Percentiles rank a stretch among this genome's conserved stretches.
Conservation (phyloP, 1,139 yeast genomes). For the Geotrichum carabidarum region DNA sequence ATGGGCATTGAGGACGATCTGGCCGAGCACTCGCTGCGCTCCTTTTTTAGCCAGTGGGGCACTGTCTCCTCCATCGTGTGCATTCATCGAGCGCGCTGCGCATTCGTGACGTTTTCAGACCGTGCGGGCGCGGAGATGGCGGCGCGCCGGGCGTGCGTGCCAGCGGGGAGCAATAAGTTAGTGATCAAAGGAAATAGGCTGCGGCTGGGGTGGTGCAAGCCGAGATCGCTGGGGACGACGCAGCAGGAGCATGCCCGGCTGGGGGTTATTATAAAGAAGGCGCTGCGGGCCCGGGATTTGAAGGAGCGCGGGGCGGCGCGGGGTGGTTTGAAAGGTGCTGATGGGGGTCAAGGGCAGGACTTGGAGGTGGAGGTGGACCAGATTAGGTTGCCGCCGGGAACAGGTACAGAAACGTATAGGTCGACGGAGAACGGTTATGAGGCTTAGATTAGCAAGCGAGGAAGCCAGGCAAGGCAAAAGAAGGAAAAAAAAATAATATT, state of each 20-base stretch:
- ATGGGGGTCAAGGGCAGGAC: background rate
- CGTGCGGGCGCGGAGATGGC: constrained; percentile 53
- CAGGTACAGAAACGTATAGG: background rate
- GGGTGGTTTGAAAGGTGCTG: background rate
- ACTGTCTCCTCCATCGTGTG: constrained; percentile 47
- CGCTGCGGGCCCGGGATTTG: constrained; percentile 47
- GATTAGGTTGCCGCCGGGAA: constrained; percentile 1
- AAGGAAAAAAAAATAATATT: background rate
- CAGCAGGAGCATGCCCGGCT: constrained; percentile 34
- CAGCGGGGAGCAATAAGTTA: constrained; percentile 36
- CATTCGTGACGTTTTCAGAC: constrained; percentile 51
- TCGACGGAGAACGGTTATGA: background rate
- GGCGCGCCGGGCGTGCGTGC: constrained; percentile 36
- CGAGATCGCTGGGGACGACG: constrained; percentile 44
- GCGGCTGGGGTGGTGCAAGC: constrained; percentile 64
- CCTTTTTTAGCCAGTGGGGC: constrained; percentile 46
- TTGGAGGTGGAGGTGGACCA: constrained; percentile 3
- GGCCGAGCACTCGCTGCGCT: constrained; percentile 57
- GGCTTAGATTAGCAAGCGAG: background rate
- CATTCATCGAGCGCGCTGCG: constrained; percentile 62
- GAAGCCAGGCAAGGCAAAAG: background rate
- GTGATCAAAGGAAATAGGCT: constrained; percentile 48
- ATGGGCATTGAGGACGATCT: constrained; percentile 64
- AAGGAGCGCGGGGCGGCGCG: constrained; percentile 9
- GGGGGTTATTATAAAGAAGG: constrained; percentile 55